Conservation (phyloP, 345 rosid species). For the Psidium guajava region DNA sequence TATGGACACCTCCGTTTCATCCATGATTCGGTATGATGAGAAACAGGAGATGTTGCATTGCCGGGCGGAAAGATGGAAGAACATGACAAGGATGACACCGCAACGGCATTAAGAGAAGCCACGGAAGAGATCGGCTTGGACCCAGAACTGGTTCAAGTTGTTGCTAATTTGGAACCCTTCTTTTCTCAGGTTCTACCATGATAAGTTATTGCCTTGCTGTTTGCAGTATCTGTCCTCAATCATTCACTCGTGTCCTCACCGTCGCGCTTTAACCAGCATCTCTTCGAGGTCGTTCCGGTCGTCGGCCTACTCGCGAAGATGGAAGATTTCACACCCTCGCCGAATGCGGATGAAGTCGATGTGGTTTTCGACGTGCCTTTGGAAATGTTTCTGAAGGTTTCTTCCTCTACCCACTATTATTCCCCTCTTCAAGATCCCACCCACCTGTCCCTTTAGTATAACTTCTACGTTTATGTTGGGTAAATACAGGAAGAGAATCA, state of each 20-base stretch:
- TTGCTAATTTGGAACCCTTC: conserved; percentile 18
- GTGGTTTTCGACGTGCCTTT: conserved; percentile 24
- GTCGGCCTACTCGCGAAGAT: conserved; percentile 15
- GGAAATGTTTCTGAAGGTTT: conserved; percentile 35
- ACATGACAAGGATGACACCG: conserved; percentile 17
- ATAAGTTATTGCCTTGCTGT: no score
- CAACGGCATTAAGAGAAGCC: conserved; percentile 28
- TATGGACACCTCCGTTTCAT: not conserved
- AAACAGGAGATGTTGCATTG: conserved; percentile 30
- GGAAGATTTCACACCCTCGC: conserved; percentile 19
- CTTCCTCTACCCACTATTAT: not conserved
- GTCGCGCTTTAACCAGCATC: conserved; percentile 11
- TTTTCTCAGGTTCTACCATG: conserved; percentile 8
- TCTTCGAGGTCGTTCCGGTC: conserved; percentile 20
- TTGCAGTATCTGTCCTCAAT: not conserved
- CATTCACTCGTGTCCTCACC: not conserved
- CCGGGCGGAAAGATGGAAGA: conserved; percentile 38
- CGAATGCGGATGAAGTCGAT: conserved; percentile 26
- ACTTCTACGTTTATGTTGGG: not conserved
- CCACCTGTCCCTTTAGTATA: not conserved
- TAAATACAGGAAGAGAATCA: conserved; percentile 18
- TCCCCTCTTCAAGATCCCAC: not conserved
- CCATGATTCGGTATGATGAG: not conserved
- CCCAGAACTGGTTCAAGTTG: conserved; percentile 22
- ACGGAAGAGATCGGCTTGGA: conserved; percentile 29